These are phyloP conservation scores for Candida arabinofermentans DNA, from an alignment of 805 yeast genomes.

Conservation along the genomic window DNA sequence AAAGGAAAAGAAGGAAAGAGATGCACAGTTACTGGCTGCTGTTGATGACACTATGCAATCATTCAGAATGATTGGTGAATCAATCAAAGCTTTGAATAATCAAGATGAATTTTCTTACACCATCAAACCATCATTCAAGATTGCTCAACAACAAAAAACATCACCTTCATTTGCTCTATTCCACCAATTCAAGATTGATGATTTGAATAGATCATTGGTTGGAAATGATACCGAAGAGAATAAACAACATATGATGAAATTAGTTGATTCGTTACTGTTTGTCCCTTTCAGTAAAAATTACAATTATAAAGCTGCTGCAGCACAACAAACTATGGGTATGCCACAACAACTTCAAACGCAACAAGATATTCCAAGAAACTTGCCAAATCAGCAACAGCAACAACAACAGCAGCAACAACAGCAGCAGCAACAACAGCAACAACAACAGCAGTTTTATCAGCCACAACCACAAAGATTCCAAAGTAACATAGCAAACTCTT, in stretches of 20 bases:
- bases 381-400: constrained; percentile 2
- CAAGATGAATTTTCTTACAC: constrained; percentile 21
- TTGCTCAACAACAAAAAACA: constrained; percentile 4
- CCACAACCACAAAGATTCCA: constrained; percentile 26
- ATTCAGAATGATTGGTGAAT: constrained; percentile 25
- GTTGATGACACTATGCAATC: constrained; percentile 23
- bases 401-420: constrained; percentile 4
- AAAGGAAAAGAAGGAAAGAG: constrained; percentile 27
- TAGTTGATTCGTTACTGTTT: constrained; percentile 31
- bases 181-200: constrained; percentile 20
- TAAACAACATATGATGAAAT: constrained; percentile 21
- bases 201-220: constrained; percentile 11
- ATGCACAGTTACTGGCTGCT: constrained; percentile 12
- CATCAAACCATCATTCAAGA: constrained; percentile 22
- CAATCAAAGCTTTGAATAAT: constrained; percentile 23
- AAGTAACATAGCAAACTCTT: constrained; percentile 23
- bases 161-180: constrained; percentile 16
- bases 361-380: constrained; percentile 3
- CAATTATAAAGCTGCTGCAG: constrained; percentile 20
- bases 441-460: constrained; percentile 29
- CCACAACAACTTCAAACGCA: constrained; percentile 5
- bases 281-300: constrained; percentile 32
- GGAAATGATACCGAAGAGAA: constrained; percentile 13
- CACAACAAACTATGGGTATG: not conserved
- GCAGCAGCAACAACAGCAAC: constrained; percentile 26